phyloP scores from a whole-genome alignment of 2,329 filamentous ascomycete species.

The Fusarium sp. region DNA sequence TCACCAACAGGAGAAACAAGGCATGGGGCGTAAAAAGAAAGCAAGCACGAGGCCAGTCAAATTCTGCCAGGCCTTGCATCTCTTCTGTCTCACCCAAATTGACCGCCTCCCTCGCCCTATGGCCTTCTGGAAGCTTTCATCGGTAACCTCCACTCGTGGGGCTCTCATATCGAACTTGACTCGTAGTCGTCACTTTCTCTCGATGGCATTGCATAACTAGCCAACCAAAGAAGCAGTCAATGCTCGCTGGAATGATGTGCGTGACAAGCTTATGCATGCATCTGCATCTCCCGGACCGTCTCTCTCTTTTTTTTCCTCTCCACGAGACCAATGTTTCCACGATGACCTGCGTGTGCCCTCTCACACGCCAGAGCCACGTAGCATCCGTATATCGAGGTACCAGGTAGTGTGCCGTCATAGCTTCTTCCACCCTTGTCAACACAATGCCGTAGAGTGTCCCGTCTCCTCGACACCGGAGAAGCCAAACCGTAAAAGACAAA shows the following conservation, averaged over 20 bases:
- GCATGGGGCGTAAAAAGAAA: background rate
- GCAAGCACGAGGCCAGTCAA: background rate
- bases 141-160: conserved; percentile 22
- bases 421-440: background rate
- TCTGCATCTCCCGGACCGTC: background rate
- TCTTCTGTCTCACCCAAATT: conserved; percentile 19
- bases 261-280: conserved; percentile 17
- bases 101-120: conserved; percentile 5
- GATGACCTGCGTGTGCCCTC: background rate
- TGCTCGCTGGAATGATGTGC: conserved; percentile 16
- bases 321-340: background rate
- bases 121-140: conserved; percentile 35
- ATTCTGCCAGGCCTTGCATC: background rate
- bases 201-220: background rate
- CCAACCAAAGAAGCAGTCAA: background rate
- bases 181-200: conserved; percentile 8
- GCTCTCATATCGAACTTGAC: conserved; percentile 17
- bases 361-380: background rate
- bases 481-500: background rate
- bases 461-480: background rate
- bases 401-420: background rate
- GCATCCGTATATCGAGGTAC: background rate
- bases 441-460: background rate
- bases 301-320: background rate
- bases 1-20: conserved; percentile 2